A percentile compares a stretch with the other conserved stretches of the same genome.
Conservation (phyloP, 495 filamentous ascomycete genomes). For the Lophiotrema nucula region DNA sequence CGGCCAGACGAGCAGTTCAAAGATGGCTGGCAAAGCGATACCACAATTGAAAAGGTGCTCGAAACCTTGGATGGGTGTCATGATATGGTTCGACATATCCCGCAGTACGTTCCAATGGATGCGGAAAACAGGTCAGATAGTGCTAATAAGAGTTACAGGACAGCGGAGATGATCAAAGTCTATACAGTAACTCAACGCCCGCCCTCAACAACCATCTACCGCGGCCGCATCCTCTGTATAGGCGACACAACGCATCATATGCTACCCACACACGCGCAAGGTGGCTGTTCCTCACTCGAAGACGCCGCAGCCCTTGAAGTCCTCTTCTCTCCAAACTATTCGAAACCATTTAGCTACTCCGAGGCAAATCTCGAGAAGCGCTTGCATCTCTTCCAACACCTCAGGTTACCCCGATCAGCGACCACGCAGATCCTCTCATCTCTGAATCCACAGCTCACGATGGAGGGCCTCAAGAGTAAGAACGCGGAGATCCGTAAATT, state of each 20-base stretch:
- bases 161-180: slow-evolving; percentile 11
- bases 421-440: slow-evolving; percentile 24
- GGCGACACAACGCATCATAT: slow-evolving; percentile 52
- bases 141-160: background rate
- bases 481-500: slow-evolving; percentile 5
- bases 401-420: slow-evolving; percentile 24
- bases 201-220: slow-evolving; percentile 33
- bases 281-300: slow-evolving; percentile 27
- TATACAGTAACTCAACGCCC: slow-evolving; percentile 19
- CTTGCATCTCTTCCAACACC: slow-evolving; percentile 9
- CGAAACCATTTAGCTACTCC: background rate
- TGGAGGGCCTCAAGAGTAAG: slow-evolving; percentile 2
- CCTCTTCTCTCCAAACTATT: slow-evolving; percentile 12
- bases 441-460: slow-evolving; percentile 5
- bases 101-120: too few species aligned
- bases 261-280: slow-evolving; percentile 27
- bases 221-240: slow-evolving; percentile 46
- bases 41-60: slow-evolving; percentile 5
- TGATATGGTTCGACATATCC: background rate
- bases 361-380: background rate
- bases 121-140: too few species aligned
- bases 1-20: slow-evolving; percentile 6
- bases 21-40: slow-evolving; percentile 11
- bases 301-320: slow-evolving; percentile 34
- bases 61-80: slow-evolving; percentile 3